Evolutionary conservation across 495 filamentous ascomycete genomes (phyloP).

Genomic region (Xylaria palmicola): DNA sequence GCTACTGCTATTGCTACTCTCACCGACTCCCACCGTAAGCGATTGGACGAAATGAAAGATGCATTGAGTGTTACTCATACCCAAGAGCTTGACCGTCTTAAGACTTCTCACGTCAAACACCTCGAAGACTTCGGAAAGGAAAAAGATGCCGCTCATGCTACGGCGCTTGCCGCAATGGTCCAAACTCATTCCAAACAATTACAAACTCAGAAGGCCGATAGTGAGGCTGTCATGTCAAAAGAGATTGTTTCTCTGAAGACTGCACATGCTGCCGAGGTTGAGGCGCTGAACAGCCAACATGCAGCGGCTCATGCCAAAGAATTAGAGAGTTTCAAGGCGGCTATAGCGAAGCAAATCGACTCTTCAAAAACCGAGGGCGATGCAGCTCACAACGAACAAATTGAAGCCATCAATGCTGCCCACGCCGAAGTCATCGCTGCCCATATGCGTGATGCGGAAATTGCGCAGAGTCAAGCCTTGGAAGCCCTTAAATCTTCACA

Average conservation of each 20-base stretch:
- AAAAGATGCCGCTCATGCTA: slow-evolving; percentile 13
- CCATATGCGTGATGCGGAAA: slow-evolving; percentile 30
- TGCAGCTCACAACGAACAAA: slow-evolving; percentile 25
- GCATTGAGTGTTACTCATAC: slow-evolving; percentile 32
- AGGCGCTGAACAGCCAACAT: slow-evolving; percentile 27
- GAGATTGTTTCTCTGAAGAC: slow-evolving; percentile 27
- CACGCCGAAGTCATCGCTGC: slow-evolving; percentile 28
- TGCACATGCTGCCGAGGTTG: slow-evolving; percentile 28
- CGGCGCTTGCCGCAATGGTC: slow-evolving; percentile 22
- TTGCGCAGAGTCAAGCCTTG: slow-evolving; percentile 26
- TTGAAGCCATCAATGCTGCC: slow-evolving; percentile 32
- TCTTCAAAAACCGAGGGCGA: slow-evolving; percentile 32
- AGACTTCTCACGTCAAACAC: slow-evolving; percentile 35
- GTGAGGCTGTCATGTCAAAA: slow-evolving; percentile 21
- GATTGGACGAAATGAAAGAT: slow-evolving; percentile 35
- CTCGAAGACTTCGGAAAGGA: slow-evolving; percentile 26
- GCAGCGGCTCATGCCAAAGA: slow-evolving; percentile 28
- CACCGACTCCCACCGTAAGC: background rate
- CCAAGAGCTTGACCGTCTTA: slow-evolving; percentile 35
- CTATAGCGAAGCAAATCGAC: slow-evolving; percentile 28
- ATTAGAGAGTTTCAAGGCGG: slow-evolving; percentile 30
- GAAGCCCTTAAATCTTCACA: slow-evolving; percentile 29
- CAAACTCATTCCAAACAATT: slow-evolving; percentile 23
- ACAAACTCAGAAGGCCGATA: slow-evolving; percentile 23
- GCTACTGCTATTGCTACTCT: slow-evolving; percentile 12